Base-by-base conservation (phyloP, 495 filamentous ascomycete species). In the Umbilicaria muhlenbergii region DNA sequence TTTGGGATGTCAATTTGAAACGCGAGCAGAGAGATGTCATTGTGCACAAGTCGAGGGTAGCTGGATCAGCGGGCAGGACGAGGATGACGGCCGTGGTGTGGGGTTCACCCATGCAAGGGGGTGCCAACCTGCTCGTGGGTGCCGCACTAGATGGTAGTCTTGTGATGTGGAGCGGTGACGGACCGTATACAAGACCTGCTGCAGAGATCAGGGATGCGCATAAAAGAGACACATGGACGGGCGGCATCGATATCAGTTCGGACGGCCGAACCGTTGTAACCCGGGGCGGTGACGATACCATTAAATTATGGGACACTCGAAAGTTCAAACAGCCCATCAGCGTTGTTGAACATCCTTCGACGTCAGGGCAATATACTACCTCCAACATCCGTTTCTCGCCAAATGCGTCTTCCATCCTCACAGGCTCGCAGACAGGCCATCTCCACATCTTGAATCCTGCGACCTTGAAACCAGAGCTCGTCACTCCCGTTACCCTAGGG, bases 1-100 rank as follows among this genome's bases (percentile, higher is more conserved):
- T 98, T 51, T 98, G 91, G 91, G 88, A 98, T 58, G 75, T 92
- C 47, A 93, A 88, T 57, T 77, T 82, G 42, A 84, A 83, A 43
- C 68, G 86, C 35, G 75, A 75, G 38, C 91, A 98, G 55, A 91
- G 83, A 61, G 83, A 95, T 19, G 81, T 98, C 15, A 83, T 96
- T 50, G 86, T 92, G 24, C 85, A 95, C 58, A 95, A 95, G 58
- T 95, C 89, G 5, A 82, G 72, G 55, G 79, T 75, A 13, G 75
- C 78, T 8, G 88, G 91, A 4, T 82, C 81, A 38, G 92, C 86
- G 32, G 91, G 92, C 15, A 77, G 89, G 59, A 91, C 85, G 32
- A 77, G 88, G 54, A 92, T 98, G 79, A 95, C 88, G 14, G 83
- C 86, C 39, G 77, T 96, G 2, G 78, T 75, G 18, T 98, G 91